These are phyloP conservation scores for Ophiorrhiza pumila DNA, from an alignment of 257 asterid genomes.

Conservation along the genomic window DNA sequence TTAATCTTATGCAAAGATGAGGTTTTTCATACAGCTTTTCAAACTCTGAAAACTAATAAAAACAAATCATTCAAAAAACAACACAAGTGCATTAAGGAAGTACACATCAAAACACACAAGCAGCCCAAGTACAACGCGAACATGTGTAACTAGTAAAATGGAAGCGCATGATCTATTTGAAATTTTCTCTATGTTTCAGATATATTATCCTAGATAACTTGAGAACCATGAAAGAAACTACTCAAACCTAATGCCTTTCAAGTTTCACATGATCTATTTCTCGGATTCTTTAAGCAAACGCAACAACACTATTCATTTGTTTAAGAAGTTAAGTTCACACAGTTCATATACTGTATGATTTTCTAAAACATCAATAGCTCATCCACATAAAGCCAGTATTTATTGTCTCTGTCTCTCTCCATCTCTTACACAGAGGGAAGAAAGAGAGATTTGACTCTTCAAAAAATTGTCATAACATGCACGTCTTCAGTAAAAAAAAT, in stretches of 20 bases:
- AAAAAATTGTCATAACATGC: too few species aligned
- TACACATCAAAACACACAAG: too few species aligned
- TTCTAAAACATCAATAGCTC: neutral
- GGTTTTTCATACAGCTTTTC: neutral
- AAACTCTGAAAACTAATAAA: neutral
- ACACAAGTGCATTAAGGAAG: too few species aligned
- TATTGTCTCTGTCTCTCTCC: neutral
- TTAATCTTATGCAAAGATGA: neutral
- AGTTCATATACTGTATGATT: neutral
- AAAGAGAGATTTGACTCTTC: neutral
- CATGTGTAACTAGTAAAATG: neutral
- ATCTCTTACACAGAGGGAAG: neutral
- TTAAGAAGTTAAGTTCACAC: neutral
- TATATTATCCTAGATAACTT: neutral
- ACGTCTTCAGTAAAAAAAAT: neutral
- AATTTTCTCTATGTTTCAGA: neutral
- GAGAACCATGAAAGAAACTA: slow-evolving; percentile 2
- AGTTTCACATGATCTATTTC: neutral
- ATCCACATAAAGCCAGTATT: neutral
- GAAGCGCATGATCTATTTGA: neutral
- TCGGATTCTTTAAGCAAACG: neutral
- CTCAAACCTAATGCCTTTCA: neutral
- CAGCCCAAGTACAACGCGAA: too few species aligned
- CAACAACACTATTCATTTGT: neutral
- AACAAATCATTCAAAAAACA: neutral